phyloP scores from a whole-genome alignment of 2,329 filamentous ascomycete species.

The Aspergillus sp. region DNA sequence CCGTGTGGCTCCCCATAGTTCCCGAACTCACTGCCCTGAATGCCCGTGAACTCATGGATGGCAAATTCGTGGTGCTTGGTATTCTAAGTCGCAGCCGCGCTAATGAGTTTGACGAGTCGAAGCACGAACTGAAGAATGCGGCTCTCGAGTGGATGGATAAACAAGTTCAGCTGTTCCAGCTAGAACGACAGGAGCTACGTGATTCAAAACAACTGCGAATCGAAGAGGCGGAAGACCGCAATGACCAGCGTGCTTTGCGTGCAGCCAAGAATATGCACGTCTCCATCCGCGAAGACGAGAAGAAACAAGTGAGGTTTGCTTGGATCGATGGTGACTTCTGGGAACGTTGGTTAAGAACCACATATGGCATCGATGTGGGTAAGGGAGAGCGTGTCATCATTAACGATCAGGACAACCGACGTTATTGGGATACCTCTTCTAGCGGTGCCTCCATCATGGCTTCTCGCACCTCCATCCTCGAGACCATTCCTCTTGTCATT shows the following conservation, averaged over 20 bases:
- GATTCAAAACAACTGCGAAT: conserved; percentile 94
- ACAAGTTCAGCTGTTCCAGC: conserved; percentile 85
- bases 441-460: conserved; percentile 88
- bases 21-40: conserved; percentile 91
- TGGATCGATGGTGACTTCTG: conserved; percentile 98
- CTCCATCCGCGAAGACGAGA: conserved; percentile 82
- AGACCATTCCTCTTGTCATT: conserved; percentile 63
- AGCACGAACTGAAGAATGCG: conserved; percentile 90
- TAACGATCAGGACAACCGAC: conserved; percentile 92
- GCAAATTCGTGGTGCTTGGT: conserved; percentile 90
- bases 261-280: conserved; percentile 89
- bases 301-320: conserved; percentile 88
- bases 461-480: conserved; percentile 84
- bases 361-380: conserved; percentile 83
- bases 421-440: conserved; percentile 91
- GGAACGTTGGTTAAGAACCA: conserved; percentile 95
- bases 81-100: conserved; percentile 78
- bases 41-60: conserved; percentile 90
- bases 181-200: conserved; percentile 87
- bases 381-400: conserved; percentile 92
- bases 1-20: conserved; percentile 92
- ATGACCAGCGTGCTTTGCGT: conserved; percentile 81
- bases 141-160: conserved; percentile 98
- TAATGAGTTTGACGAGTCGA: conserved; percentile 74
- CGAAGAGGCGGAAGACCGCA: conserved; percentile 91